Percentiles rank a stretch among this genome's conserved stretches.
phyloP scores from a whole-genome alignment of 2,329 filamentous ascomycete genomes.

The Neofusicoccum laricinum region DNA sequence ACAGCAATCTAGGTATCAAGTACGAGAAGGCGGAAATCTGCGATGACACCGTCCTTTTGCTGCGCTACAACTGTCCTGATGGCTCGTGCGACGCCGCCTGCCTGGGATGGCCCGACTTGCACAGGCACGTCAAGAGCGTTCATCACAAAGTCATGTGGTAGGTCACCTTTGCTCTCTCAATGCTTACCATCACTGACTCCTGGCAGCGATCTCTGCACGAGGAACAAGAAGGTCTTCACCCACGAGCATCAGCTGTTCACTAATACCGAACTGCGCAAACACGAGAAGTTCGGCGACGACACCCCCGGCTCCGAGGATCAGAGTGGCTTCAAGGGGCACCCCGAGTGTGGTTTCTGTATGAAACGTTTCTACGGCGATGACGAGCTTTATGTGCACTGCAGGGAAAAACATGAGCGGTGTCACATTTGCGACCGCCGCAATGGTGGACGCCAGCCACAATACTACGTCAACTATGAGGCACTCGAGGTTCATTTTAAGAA shows the following conservation, averaged over 20 bases:
- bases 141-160: conserved; percentile 86
- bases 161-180: conserved; percentile 24
- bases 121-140: conserved; percentile 74
- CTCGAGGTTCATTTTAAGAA: conserved; percentile 83
- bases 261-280: conserved; percentile 72
- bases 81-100: conserved; percentile 80
- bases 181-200: background rate
- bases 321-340: conserved; percentile 94
- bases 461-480: conserved; percentile 84
- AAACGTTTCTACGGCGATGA: conserved; percentile 94
- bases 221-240: conserved; percentile 97
- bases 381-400: conserved; percentile 89
- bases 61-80: conserved; percentile 95
- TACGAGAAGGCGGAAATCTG: conserved; percentile 88
- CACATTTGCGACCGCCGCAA: conserved; percentile 81
- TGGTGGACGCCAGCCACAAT: conserved; percentile 70
- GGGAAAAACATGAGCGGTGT: conserved; percentile 90
- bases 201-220: conserved; percentile 73
- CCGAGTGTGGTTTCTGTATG: conserved; percentile 88
- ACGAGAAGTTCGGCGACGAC: conserved; percentile 90
- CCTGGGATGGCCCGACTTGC: conserved; percentile 73
- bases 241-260: conserved; percentile 96
- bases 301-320: conserved; percentile 85
- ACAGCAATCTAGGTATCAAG: conserved; percentile 85
- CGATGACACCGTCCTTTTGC: conserved; percentile 80